phyloP scores from a whole-genome alignment of 2,329 filamentous ascomycete species.

The Monosporascus sp. region DNA sequence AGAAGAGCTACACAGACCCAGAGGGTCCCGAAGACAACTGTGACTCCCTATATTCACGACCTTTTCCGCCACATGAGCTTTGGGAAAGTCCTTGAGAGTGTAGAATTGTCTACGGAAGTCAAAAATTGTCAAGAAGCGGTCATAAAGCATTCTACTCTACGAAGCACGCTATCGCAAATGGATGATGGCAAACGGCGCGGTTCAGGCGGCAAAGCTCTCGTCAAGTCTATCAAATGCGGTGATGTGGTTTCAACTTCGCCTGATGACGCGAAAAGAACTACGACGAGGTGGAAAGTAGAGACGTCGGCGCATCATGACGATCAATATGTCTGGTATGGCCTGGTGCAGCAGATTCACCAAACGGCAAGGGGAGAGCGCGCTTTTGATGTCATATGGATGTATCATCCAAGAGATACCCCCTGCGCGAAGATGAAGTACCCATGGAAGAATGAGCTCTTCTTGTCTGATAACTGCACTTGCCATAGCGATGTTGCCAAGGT shows the following conservation, averaged over 20 bases:
- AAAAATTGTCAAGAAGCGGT: constrained; percentile 25
- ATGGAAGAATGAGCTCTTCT: constrained; percentile 66
- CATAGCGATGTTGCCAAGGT: constrained; percentile 35
- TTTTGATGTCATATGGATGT: constrained; percentile 70
- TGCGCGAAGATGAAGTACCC: constrained; percentile 65
- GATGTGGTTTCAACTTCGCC: constrained; percentile 45
- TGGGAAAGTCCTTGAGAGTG: constrained; percentile 41
- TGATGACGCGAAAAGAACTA: constrained; percentile 37
- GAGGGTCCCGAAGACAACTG: constrained; percentile 45
- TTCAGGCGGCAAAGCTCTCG: constrained; percentile 13
- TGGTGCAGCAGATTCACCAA: constrained; percentile 54
- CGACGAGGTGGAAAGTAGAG: constrained; percentile 52
- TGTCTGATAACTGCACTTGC: constrained; percentile 74
- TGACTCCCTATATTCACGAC: constrained; percentile 63
- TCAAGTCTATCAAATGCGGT: constrained; percentile 34
- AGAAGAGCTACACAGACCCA: neutral
- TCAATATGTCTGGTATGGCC: constrained; percentile 62
- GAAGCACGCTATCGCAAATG: neutral
- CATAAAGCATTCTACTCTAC: constrained; percentile 9
- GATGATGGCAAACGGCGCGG: neutral
- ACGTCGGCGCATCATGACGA: constrained; percentile 35
- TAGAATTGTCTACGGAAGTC: constrained; percentile 23
- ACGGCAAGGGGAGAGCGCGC: constrained; percentile 29
- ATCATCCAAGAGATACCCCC: constrained; percentile 64
- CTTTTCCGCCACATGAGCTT: constrained; percentile 62